Percentiles rank a stretch among this genome's conserved stretches.
Evolutionary conservation across 768 basidiomycete species (phyloP).

Genomic region (Naganishia randhawae): DNA sequence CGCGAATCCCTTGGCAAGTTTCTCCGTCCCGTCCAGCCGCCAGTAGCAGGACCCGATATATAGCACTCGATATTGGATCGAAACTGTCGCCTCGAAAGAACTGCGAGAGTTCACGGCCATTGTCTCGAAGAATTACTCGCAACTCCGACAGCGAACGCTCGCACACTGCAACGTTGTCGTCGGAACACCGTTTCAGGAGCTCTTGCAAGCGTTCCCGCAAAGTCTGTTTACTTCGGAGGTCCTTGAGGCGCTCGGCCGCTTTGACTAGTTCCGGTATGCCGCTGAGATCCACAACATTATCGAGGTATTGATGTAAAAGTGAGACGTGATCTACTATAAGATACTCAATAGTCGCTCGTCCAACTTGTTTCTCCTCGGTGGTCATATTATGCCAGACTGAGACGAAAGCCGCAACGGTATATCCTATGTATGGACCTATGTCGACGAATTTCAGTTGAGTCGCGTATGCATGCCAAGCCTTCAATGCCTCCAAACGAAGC

Average conservation of each 20-base stretch:
- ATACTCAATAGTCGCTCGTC: constrained; percentile 63
- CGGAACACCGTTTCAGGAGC: constrained; percentile 68
- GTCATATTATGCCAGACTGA: constrained; percentile 70
- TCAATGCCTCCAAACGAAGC: constrained; percentile 71
- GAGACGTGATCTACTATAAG: constrained; percentile 64
- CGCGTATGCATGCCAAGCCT: constrained; percentile 76
- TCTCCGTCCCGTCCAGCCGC: constrained; percentile 77
- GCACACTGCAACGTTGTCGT: constrained; percentile 76
- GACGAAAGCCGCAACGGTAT: constrained; percentile 79
- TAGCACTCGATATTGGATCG: constrained; percentile 66
- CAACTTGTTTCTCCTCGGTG: constrained; percentile 56
- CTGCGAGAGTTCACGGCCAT: constrained; percentile 57
- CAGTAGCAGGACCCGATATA: constrained; percentile 64
- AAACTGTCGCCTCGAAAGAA: constrained; percentile 82
- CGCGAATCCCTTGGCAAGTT: constrained; percentile 62
- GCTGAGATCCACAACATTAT: constrained; percentile 76
- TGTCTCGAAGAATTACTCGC: constrained; percentile 59
- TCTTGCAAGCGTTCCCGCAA: constrained; percentile 60
- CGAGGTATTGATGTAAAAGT: constrained; percentile 59
- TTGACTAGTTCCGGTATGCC: constrained; percentile 61
- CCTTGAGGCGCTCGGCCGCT: constrained; percentile 39
- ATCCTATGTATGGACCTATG: constrained; percentile 75
- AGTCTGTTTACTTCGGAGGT: constrained; percentile 56
- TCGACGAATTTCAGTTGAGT: constrained; percentile 64
- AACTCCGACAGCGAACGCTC: constrained; percentile 72